These are phyloP conservation scores for Alternaria gaisen DNA, from an alignment of 2,329 filamentous ascomycete species.

Conservation along the genomic window DNA sequence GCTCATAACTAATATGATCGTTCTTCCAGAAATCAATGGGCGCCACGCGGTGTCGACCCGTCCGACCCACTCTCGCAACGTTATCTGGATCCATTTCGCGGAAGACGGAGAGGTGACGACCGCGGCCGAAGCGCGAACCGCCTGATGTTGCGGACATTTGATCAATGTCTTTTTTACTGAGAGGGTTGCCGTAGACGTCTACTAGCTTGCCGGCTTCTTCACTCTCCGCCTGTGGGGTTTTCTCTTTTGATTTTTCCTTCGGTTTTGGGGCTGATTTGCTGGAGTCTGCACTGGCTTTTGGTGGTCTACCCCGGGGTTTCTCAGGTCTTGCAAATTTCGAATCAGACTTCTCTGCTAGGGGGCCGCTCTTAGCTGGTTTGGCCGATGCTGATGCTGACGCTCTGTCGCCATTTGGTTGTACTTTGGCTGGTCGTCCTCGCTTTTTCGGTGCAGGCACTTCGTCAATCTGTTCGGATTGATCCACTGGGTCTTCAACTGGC, in stretches of 20 bases:
- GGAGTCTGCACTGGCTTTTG: conserved; percentile 33
- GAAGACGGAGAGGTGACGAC: conserved; percentile 47
- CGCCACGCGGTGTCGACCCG: conserved; percentile 78
- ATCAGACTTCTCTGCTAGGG: conserved; percentile 25
- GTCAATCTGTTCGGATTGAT: conserved; percentile 36
- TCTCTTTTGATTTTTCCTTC: conserved; percentile 14
- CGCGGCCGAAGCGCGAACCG: conserved; percentile 43
- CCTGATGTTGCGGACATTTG: conserved; percentile 45
- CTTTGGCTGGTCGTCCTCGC: conserved; percentile 38
- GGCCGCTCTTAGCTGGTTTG: conserved; percentile 18
- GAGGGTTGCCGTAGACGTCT: conserved; percentile 42
- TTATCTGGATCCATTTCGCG: conserved; percentile 45
- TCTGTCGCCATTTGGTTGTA: conserved; percentile 23
- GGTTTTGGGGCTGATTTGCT: conserved; percentile 23
- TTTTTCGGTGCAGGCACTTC: conserved; percentile 34
- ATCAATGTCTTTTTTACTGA: conserved; percentile 45
- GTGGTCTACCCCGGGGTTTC: conserved; percentile 32
- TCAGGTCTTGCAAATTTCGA: conserved; percentile 38
- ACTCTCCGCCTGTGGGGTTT: conserved; percentile 5
- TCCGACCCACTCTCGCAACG: conserved; percentile 59
- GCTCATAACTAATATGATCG: conserved; percentile 76
- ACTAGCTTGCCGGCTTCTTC: conserved; percentile 42
- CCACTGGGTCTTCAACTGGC: conserved; percentile 25
- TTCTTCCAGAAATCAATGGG: conserved; percentile 89
- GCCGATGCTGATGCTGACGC: conserved; percentile 11